Percentiles rank a stretch among this genome's conserved stretches.
Evolutionary conservation across 1,284 basidiomycete genomes (phyloP).

Genomic region (Trichosporon sp.): DNA sequence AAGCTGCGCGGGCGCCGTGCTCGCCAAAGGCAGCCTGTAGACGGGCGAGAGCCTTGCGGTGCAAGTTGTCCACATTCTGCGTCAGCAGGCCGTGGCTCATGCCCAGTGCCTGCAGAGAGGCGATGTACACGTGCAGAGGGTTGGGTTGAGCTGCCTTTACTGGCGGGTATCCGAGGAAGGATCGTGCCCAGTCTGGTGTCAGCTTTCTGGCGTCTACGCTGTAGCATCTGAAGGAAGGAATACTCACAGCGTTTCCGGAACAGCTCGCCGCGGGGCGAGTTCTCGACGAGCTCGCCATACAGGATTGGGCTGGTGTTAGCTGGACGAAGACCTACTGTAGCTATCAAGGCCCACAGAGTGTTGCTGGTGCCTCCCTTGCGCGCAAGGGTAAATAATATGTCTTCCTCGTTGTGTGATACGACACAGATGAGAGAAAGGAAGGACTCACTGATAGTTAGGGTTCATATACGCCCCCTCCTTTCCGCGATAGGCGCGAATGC

Average conservation of each 20-base stretch:
- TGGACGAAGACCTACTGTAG: neutral
- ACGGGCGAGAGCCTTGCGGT: constrained; percentile 62
- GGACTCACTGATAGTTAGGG: constrained; percentile 75
- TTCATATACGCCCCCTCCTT: constrained; percentile 79
- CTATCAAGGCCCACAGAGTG: constrained; percentile 11
- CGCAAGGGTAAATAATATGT: neutral
- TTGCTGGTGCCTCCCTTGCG: too few relatives aligned
- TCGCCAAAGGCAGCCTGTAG: constrained; percentile 15
- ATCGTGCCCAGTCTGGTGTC: constrained; percentile 60
- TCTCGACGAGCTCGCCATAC: constrained; percentile 76
- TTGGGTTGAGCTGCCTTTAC: constrained; percentile 75
- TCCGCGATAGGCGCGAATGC: constrained; percentile 81
- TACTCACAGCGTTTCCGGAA: constrained; percentile 54
- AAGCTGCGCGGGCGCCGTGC: neutral
- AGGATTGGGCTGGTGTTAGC: constrained; percentile 43
- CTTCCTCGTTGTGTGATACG: neutral
- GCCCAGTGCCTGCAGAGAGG: constrained; percentile 67
- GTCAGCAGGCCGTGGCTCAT: constrained; percentile 67
- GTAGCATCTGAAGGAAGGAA: neutral
- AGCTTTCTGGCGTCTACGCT: too few relatives aligned
- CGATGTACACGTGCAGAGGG: constrained; percentile 76
- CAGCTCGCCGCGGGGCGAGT: constrained; percentile 58
- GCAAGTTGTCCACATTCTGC: constrained; percentile 85
- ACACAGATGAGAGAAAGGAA: neutral
- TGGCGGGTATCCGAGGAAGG: constrained; percentile 65